These are phyloP conservation scores for Salix purpurea DNA, from an alignment of 345 rosid species.

Conservation along the genomic window DNA sequence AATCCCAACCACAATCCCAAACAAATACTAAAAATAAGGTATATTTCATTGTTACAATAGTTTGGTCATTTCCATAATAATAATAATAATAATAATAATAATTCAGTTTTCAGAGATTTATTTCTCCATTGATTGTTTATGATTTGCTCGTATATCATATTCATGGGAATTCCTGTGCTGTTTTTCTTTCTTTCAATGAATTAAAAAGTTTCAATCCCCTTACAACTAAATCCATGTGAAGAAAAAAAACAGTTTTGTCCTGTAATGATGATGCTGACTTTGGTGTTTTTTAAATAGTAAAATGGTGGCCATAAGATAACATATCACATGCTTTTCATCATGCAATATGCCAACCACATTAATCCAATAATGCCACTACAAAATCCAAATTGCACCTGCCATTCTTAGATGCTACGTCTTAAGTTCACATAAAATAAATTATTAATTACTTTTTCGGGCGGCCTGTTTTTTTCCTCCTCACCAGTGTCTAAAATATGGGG, in stretches of 20 bases:
- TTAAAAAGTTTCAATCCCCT: too few species aligned
- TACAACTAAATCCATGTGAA: too few species aligned
- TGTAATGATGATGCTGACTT: too few species aligned
- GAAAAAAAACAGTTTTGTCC: too few species aligned
- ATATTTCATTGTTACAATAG: too few species aligned
- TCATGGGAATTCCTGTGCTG: background rate
- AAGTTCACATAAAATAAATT: background rate
- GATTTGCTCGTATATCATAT: background rate
- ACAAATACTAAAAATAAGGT: too few species aligned
- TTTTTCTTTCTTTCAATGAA: too few species aligned
- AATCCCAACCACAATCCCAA: too few species aligned
- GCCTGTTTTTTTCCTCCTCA: background rate
- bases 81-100: too few species aligned
- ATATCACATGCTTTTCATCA: background rate
- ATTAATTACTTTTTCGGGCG: too few species aligned
- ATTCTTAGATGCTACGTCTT: background rate
- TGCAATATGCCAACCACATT: background rate
- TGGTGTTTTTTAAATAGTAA: background rate
- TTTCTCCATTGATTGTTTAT: background rate
- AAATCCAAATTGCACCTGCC: background rate
- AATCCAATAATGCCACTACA: background rate
- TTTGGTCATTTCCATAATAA: too few species aligned
- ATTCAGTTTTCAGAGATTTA: too few species aligned
- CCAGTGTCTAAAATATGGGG: background rate
- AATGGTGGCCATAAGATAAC: background rate